These are phyloP conservation scores for Synchytrium microbalum DNA, from an alignment of 371 early-diverging fungal genomes.

Conservation along the genomic window DNA sequence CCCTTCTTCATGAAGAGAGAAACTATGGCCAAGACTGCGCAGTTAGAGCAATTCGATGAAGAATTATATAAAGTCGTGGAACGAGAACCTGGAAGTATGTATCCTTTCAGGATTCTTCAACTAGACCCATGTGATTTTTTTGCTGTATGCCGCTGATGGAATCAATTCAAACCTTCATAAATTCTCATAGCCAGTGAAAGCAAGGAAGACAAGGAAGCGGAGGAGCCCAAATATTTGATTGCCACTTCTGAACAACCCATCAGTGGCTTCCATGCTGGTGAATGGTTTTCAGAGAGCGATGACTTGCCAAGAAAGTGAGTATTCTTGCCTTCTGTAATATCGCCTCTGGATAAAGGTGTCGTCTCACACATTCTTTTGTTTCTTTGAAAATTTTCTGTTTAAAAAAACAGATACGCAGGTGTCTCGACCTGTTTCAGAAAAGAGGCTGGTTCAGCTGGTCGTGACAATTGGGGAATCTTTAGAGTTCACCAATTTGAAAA, in stretches of 20 bases:
- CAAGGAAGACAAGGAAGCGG: constrained; percentile 45
- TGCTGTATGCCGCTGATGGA: not conserved
- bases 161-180: not conserved
- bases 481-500: constrained; percentile 99
- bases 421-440: constrained; percentile 99
- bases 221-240: constrained; percentile 95
- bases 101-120: not conserved
- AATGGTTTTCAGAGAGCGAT: constrained; percentile 92
- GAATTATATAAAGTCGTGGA: constrained; percentile 90
- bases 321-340: constrained; percentile 6
- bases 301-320: constrained; percentile 85
- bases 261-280: constrained; percentile 91
- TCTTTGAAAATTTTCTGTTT: no score
- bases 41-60: constrained; percentile 98
- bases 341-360: constrained; percentile 12
- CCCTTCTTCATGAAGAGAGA: constrained; percentile 99
- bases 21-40: constrained; percentile 98
- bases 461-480: constrained; percentile 99
- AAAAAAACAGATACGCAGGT: constrained; percentile 76
- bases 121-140: not conserved
- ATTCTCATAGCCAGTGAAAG: constrained; percentile 10
- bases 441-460: constrained; percentile 99
- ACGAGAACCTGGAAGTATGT: constrained; percentile 14
- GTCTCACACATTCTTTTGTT: no score
- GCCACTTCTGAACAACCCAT: constrained; percentile 99